Conservation (phyloP, 805 yeast genomes). For the Saccharomycopsis olivae region DNA sequence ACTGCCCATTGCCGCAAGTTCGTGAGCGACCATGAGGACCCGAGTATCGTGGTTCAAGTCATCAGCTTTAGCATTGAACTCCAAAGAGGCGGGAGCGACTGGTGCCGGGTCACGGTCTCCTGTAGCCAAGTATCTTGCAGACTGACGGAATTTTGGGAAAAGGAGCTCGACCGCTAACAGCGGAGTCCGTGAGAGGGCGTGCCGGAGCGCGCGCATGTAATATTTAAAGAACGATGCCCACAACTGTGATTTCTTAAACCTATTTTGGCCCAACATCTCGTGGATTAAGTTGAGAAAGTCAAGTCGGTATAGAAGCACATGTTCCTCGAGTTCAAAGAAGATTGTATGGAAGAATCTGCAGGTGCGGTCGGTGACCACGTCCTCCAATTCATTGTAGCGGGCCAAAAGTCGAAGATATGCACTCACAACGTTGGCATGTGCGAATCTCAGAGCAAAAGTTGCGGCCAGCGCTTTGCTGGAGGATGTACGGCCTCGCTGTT, state of each 20-base stretch:
- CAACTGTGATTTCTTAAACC: too few species aligned
- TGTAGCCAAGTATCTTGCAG: constrained; percentile 42
- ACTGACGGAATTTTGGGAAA: constrained; percentile 43
- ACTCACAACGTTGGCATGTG: constrained; percentile 50
- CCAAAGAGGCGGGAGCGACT: constrained; percentile 22
- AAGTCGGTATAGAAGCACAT: constrained; percentile 49
- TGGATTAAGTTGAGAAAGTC: constrained; percentile 60
- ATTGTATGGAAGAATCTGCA: constrained; percentile 64
- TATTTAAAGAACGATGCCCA: constrained; percentile 57
- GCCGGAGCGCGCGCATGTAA: constrained; percentile 49
- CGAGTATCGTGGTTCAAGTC: constrained; percentile 25
- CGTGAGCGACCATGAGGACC: not conserved
- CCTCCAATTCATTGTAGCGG: constrained; percentile 48
- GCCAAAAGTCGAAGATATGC: constrained; percentile 54
- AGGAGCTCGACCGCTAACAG: constrained; percentile 52
- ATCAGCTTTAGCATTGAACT: constrained; percentile 15
- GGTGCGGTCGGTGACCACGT: too few species aligned
- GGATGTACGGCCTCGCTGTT: too few species aligned
- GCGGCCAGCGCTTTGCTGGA: too few species aligned
- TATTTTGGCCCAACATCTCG: too few species aligned
- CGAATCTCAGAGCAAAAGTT: constrained; percentile 35
- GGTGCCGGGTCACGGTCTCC: constrained; percentile 35
- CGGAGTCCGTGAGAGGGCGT: constrained; percentile 39
- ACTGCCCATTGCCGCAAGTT: too few species aligned
- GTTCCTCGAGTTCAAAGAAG: constrained; percentile 51